A percentile compares a stretch with the other conserved stretches of the same genome.
Conservation (phyloP, 2,329 filamentous ascomycete genomes). For the Colletotrichum tofieldiae region DNA sequence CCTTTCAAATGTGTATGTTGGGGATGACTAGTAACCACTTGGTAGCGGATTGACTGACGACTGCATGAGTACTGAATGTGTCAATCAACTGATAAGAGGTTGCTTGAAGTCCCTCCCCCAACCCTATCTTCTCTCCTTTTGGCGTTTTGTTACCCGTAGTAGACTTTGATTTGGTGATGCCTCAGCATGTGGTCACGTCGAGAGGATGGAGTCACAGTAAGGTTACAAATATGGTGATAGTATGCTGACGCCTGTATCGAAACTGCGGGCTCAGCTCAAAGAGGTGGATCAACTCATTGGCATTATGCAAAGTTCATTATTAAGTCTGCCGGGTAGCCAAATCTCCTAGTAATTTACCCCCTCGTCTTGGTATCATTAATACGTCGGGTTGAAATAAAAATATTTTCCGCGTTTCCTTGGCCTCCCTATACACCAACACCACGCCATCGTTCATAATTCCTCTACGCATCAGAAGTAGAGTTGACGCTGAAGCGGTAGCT, state of each 20-base stretch:
- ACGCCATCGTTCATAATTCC: not conserved
- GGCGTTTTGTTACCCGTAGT: too few species aligned
- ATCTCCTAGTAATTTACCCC: not conserved
- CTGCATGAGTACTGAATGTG: too few species aligned
- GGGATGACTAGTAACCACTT: too few species aligned
- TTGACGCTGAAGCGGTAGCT: constrained; percentile 73
- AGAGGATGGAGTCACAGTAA: not conserved
- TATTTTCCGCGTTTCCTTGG: not conserved
- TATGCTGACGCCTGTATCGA: not conserved
- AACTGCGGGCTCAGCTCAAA: not conserved
- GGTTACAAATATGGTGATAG: not conserved
- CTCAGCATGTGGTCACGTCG: too few species aligned
- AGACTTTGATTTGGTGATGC: too few species aligned
- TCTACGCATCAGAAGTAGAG: constrained; percentile 38
- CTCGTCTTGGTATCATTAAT: constrained; percentile 35
- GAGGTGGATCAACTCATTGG: not conserved
- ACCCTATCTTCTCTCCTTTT: too few species aligned
- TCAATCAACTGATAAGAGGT: too few species aligned
- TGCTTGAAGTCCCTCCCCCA: too few species aligned
- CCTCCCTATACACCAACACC: not conserved
- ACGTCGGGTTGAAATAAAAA: constrained; percentile 1
- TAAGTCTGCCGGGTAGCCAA: not conserved
- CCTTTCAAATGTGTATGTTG: too few species aligned
- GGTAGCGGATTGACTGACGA: too few species aligned
- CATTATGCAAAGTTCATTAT: constrained; percentile 14